Base-by-base conservation (phyloP, 768 basidiomycete genomes). In the Leccinum uliginosum region DNA sequence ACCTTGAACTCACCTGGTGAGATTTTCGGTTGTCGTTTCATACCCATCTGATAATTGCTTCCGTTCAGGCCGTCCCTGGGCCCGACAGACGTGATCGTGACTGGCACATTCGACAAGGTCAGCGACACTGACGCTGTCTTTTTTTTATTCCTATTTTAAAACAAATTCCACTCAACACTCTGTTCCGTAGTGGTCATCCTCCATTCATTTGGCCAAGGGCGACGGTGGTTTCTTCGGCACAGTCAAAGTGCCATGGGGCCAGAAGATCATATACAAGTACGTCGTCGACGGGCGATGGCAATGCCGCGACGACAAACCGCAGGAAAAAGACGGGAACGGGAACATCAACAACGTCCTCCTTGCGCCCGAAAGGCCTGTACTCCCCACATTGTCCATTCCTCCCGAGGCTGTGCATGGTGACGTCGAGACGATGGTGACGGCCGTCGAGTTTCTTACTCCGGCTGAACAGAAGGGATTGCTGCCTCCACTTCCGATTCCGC, bases 41-140 rank as follows among this genome's bases (percentile, higher is more conserved):
- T 27, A 9, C 35, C 12, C 26, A 11, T 30, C 58, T 59, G n/a
- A n/a, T n/a, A 35, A 59, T 53, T 59, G 15, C 55, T 56, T 58
- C 53, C 51, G 56, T 17, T 50, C 59, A 89, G 87, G 87, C 86
- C 86, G 17, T 78, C 82, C 60, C 59, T 75, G 29, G 76, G 78
- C 50, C 79, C 86, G 43, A 74, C 66, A 49, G 70, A 75, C 49
- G 88, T 90, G 59, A 79, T 89, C 65, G 81, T 86, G 55, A 89
- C 87, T 21, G 90, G 90, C 35, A 80, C 85, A 29, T 92, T 91
- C 68, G 89, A 92, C 77, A 73, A 86, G 71, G 89, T 89, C 67
- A 61, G 83, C 59, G 27, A 49, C 19, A 55, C 7, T 61, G 47
- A 45, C 53, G 5, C 8, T 38, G 35, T n/a, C 35, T 38, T 8